Base-by-base conservation (phyloP, 306 rosid species). In the Erythrophleum fordii region DNA sequence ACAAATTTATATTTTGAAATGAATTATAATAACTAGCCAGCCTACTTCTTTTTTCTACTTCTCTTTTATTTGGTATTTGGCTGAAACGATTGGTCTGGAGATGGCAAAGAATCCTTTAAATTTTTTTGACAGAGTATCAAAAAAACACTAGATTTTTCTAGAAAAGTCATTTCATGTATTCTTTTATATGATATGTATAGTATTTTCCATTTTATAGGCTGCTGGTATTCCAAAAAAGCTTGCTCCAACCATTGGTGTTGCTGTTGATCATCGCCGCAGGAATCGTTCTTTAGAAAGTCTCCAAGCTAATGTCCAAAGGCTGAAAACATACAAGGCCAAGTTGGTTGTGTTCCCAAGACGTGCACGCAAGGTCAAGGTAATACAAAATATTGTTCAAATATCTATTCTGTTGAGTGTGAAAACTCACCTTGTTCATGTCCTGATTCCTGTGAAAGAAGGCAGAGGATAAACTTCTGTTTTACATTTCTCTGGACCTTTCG, bases 261-360 rank as follows among this genome's bases (percentile, higher is more conserved):
- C 85, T 0, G 85, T 87, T 78, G 92, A 89, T 41, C 92, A 89
- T 59, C 89, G 89, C 44, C 75, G 90, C 10, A 86, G 72, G 77
- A 88, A 82, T 20, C 80, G 80, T 13, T 88, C 90, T 17, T 77
- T 86, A 65, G 90, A 88, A 46, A 72, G 92, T 37, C 85, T 88
- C 12, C 90, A 88, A 64, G 73, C 75, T 49, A 86, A 84, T 72
- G 85, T 84, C 8, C 90, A 79, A 53, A 84, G 91, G 83, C 75
- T 86, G 64, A 88, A 88, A 64, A 86, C 88, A 18, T 88, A 76
- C 77, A 84, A 82, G 88, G 90, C 89, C n/a, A 88, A 88, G 67
- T 52, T 84, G 45, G 88, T 86, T 2, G 88, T 88, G 53, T 88
- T 88, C 88, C 92, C 92, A 76, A 88, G 89, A 70, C 83, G 88